Conservation (phyloP, 495 filamentous ascomycete species). For the Bacidia rubella region DNA sequence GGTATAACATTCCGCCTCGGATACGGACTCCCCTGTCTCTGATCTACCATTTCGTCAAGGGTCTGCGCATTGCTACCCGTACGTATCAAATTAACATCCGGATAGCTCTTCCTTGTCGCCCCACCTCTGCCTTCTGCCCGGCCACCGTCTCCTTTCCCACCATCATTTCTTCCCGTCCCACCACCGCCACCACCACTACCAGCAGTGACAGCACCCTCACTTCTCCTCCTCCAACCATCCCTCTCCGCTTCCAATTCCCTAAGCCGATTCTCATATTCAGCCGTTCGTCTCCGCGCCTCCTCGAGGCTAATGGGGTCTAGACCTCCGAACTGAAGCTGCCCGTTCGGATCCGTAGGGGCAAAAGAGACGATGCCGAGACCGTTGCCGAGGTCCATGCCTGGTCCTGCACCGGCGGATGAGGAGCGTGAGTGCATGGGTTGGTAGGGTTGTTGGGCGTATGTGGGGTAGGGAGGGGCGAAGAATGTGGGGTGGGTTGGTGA, state of each 20-base stretch:
- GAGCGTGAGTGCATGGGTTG: slow-evolving; percentile 12
- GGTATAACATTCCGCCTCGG: slow-evolving; percentile 15
- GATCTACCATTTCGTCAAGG: slow-evolving; percentile 3
- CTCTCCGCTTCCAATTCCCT: neutral
- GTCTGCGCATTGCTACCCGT: slow-evolving; percentile 5
- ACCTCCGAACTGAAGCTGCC: slow-evolving; percentile 15
- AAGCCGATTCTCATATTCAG: slow-evolving; percentile 5
- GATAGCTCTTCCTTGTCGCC: slow-evolving; percentile 7
- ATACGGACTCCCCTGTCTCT: slow-evolving; percentile 4
- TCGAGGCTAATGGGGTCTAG: slow-evolving; percentile 9
- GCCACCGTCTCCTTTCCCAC: neutral
- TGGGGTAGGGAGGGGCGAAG: neutral
- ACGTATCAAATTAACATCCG: slow-evolving; percentile 15
- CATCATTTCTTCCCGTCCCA: neutral
- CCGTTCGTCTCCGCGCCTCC: slow-evolving; percentile 10
- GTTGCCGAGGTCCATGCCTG: slow-evolving; percentile 13
- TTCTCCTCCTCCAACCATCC: no score
- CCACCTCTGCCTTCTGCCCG: neutral
- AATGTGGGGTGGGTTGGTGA: neutral
- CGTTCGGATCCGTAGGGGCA: slow-evolving; percentile 5
- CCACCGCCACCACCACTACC: slow-evolving; percentile 4
- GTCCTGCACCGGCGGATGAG: slow-evolving; percentile 15
- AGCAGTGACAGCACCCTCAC: neutral
- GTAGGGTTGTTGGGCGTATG: no score
- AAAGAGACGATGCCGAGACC: slow-evolving; percentile 12